phyloP scores from a whole-genome alignment of 1,284 basidiomycete species.

The Ustilago esculenta region DNA sequence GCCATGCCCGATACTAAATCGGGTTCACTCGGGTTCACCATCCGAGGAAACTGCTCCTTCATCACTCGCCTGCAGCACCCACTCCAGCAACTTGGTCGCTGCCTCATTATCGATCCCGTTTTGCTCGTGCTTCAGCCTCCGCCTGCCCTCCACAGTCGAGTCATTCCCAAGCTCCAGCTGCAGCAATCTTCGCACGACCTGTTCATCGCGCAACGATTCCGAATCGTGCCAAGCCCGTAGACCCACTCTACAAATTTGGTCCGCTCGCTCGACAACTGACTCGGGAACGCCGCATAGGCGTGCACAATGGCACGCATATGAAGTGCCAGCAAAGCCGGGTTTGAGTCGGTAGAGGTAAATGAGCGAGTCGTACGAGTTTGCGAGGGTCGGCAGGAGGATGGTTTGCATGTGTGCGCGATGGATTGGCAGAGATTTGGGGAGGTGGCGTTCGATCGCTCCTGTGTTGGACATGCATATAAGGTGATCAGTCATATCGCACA shows the following conservation, averaged over 20 bases:
- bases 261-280: conserved; percentile 31
- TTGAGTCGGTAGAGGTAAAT: conserved; percentile 41
- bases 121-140: neutral
- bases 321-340: conserved; percentile 33
- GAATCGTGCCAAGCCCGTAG: conserved; percentile 23
- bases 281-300: conserved; percentile 42
- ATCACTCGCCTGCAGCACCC: conserved; percentile 17
- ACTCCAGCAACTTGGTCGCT: conserved; percentile 12
- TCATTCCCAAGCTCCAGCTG: conserved; percentile 18
- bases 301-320: conserved; percentile 43
- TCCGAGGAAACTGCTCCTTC: too few species aligned
- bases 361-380: conserved; percentile 16
- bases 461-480: neutral
- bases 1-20: too few species aligned
- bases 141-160: neutral
- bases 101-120: conserved; percentile 6
- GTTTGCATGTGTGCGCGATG: conserved; percentile 46
- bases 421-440: conserved; percentile 22
- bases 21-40: too few species aligned
- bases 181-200: conserved; percentile 29
- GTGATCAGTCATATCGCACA: too few species aligned
- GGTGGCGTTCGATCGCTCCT: conserved; percentile 40
- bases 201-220: conserved; percentile 24
- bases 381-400: conserved; percentile 25
- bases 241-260: conserved; percentile 14